Evolutionary conservation across 2,329 filamentous ascomycete species (phyloP).

Genomic region (Magnaporthiopsis incrustans): DNA sequence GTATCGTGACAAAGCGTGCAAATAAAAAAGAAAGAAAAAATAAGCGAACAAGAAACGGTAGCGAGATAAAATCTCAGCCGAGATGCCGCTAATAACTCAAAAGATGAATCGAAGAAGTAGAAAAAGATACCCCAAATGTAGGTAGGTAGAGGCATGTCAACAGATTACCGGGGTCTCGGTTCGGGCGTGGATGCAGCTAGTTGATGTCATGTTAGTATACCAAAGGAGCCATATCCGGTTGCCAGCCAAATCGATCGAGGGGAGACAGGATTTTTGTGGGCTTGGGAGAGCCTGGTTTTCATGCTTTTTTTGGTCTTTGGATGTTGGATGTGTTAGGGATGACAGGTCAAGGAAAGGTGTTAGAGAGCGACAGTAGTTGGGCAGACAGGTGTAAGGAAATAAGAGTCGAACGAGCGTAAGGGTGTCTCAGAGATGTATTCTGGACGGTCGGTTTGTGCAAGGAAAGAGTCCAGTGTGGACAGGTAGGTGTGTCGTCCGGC

Average conservation of each 20-base stretch:
- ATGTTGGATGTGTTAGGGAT: neutral
- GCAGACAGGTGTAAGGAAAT: slow-evolving; percentile 1
- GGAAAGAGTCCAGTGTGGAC: slow-evolving; percentile 2
- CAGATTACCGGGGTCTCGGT: too few species aligned
- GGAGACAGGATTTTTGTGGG: too few species aligned
- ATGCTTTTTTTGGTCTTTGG: slow-evolving; percentile 1
- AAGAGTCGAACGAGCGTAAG: neutral
- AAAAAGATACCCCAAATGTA: neutral
- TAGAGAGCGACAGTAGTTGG: slow-evolving; percentile 3
- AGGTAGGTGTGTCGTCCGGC: neutral
- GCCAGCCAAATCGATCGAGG: neutral
- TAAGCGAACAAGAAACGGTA: neutral
- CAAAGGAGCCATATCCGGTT: neutral
- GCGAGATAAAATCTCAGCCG: neutral
- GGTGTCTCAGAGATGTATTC: neutral
- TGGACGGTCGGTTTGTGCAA: neutral
- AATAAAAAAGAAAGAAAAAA: neutral
- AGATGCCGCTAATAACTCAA: neutral
- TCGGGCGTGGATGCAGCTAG: too few species aligned
- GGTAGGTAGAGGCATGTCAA: too few species aligned
- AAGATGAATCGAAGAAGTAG: neutral
- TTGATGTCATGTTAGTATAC: too few species aligned
- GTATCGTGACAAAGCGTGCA: neutral
- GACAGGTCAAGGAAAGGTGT: neutral
- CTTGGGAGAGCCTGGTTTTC: neutral